Evolutionary conservation across 495 filamentous ascomycete genomes (phyloP).

Genomic region (Hyaloscypha finlandica): DNA sequence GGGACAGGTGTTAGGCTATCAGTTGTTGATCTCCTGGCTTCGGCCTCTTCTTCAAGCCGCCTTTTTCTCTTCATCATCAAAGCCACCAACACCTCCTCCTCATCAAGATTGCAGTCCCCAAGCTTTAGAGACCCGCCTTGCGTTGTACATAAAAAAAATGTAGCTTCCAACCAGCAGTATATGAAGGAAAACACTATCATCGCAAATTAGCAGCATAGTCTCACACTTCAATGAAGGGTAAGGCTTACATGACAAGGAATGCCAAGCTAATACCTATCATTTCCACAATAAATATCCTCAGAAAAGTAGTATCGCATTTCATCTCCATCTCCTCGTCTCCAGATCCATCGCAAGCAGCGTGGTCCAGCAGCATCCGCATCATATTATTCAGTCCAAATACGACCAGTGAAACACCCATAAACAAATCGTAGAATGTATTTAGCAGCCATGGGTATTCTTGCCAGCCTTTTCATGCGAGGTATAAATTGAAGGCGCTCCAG

Average conservation of each 20-base stretch:
- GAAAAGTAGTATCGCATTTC: slow-evolving; percentile 16
- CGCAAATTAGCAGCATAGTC: no score
- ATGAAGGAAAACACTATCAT: no score
- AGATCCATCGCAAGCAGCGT: slow-evolving; percentile 11
- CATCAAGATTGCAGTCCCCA: no score
- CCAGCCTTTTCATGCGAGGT: slow-evolving; percentile 10
- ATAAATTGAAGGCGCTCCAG: slow-evolving; percentile 11
- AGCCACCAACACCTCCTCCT: no score
- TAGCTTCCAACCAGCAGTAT: no score
- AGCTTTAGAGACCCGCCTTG: no score
- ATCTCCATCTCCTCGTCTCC: slow-evolving; percentile 8
- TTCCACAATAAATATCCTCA: slow-evolving; percentile 18
- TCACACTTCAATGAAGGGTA: not conserved
- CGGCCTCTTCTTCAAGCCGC: no score
- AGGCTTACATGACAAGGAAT: slow-evolving; percentile 21
- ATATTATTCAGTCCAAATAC: slow-evolving; percentile 23
- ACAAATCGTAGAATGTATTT: slow-evolving; percentile 21
- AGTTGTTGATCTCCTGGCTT: no score
- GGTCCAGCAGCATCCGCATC: slow-evolving; percentile 15
- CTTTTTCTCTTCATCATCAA: no score
- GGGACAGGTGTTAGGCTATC: no score
- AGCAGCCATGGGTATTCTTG: slow-evolving; percentile 3
- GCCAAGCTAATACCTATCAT: slow-evolving; percentile 14
- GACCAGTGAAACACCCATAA: slow-evolving; percentile 13
- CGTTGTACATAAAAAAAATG: no score